phyloP scores from a whole-genome alignment of 352 stramenopile species.

The Saprolegnia parasitica region DNA sequence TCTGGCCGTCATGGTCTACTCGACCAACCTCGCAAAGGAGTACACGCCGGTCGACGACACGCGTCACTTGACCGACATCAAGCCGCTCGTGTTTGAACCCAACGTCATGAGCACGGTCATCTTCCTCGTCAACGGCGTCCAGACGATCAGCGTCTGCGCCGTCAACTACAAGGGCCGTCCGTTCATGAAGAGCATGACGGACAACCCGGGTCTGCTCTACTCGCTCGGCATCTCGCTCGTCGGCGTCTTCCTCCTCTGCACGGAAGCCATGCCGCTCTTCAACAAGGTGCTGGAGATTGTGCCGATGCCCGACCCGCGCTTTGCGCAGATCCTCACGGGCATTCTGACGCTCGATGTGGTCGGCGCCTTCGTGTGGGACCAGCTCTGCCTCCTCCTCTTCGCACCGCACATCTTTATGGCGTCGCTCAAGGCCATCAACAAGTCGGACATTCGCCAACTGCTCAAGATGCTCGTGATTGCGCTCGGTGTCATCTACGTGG shows the following conservation, averaged over 20 bases:
- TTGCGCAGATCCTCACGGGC: conserved; percentile 73
- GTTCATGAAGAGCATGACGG: conserved; percentile 97
- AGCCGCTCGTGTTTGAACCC: conserved; percentile 93
- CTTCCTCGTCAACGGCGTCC: conserved; percentile 94
- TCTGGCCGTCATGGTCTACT: conserved; percentile 89
- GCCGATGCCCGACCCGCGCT: conserved; percentile 83
- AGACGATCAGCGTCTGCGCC: conserved; percentile 96
- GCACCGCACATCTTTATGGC: conserved; percentile 84
- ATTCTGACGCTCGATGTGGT: conserved; percentile 81
- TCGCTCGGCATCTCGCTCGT: conserved; percentile 82
- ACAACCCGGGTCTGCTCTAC: conserved; percentile 96
- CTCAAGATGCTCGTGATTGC: conserved; percentile 83
- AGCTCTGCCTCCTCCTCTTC: conserved; percentile 79
- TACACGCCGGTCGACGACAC: conserved; percentile 84
- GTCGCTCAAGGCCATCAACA: conserved; percentile 62
- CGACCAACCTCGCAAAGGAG: conserved; percentile 87
- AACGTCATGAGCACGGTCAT: conserved; percentile 98
- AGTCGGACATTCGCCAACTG: conserved; percentile 74
- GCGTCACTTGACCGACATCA: conserved; percentile 44
- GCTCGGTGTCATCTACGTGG: conserved; percentile 78
- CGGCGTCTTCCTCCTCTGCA: conserved; percentile 89
- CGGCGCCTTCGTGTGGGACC: conserved; percentile 81
- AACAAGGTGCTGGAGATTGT: conserved; percentile 92
- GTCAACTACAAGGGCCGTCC: conserved; percentile 98
- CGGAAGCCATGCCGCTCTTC: conserved; percentile 85